These are phyloP conservation scores for Ceratobasidium sp. DNA, from an alignment of 1,284 basidiomycete genomes.

Conservation along the genomic window DNA sequence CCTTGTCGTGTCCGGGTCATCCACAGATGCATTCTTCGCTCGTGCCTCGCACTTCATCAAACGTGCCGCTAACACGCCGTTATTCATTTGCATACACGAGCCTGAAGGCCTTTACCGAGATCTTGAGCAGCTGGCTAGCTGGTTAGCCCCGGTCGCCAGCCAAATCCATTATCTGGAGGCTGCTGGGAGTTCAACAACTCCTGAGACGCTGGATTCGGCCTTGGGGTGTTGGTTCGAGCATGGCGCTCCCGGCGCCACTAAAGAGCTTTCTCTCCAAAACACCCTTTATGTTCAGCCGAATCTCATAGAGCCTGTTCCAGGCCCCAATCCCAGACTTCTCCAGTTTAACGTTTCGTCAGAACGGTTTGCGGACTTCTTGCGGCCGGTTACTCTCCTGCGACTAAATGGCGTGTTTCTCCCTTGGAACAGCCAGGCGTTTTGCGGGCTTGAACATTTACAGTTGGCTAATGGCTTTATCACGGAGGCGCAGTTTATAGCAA, in stretches of 20 bases:
- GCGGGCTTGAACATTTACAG: neutral
- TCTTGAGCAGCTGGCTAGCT: neutral
- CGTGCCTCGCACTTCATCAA: neutral
- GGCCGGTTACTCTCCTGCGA: neutral
- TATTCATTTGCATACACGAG: neutral
- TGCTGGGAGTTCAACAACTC: neutral
- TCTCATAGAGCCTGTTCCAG: neutral
- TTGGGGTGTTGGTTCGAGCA: neutral
- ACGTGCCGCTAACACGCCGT: neutral
- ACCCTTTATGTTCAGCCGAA: too few relatives aligned
- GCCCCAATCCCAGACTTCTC: neutral
- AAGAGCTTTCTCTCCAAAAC: neutral
- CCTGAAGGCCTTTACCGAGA: neutral
- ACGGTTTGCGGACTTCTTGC: neutral
- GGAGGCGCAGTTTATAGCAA: neutral
- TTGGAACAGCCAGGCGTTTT: neutral
- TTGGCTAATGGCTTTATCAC: neutral
- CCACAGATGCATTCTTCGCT: neutral
- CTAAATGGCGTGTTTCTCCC: neutral
- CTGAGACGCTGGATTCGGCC: neutral
- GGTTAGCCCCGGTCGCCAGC: neutral
- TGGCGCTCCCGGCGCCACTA: constrained; percentile 1
- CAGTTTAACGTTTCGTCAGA: neutral
- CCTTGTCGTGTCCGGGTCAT: neutral
- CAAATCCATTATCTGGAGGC: neutral